Evolutionary conservation across 257 asterid species (phyloP).

Genomic region (Agastache rugosa): DNA sequence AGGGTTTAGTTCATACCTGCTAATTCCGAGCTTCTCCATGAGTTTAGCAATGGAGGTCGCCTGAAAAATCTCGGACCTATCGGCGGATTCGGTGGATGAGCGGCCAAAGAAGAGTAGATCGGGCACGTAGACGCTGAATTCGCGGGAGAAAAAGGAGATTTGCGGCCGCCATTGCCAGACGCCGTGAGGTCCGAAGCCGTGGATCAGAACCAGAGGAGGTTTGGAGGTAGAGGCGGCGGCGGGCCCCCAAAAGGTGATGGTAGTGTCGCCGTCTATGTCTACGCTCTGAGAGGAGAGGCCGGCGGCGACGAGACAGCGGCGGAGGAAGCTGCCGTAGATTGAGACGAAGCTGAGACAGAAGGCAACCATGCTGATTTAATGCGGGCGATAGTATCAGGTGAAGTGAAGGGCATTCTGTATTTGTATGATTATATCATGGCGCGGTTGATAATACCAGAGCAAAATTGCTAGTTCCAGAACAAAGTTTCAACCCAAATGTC

Average conservation of each 20-base stretch:
- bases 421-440: neutral
- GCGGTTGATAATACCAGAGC: neutral
- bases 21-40: constrained; percentile 57
- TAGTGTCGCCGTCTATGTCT: constrained; percentile 55
- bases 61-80: constrained; percentile 77
- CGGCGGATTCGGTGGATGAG: constrained; percentile 56
- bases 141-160: constrained; percentile 48
- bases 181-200: constrained; percentile 87
- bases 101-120: constrained; percentile 76
- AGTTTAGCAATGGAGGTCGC: constrained; percentile 61
- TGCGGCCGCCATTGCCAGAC: constrained; percentile 88
- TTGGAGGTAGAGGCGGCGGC: constrained; percentile 41
- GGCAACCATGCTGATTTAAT: constrained; percentile 36
- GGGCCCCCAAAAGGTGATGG: constrained; percentile 79
- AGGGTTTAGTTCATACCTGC: constrained; percentile 28
- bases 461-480: constrained; percentile 6
- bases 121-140: constrained; percentile 71
- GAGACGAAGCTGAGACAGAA: constrained; percentile 71
- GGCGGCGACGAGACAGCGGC: constrained; percentile 60
- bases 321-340: constrained; percentile 68
- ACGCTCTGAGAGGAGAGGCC: constrained; percentile 68
- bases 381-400: too few species aligned
- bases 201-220: constrained; percentile 69
- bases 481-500: neutral
- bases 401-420: neutral